Evolutionary conservation across 805 yeast species (phyloP), one percentile per base, ranked within the genome.

Genomic region (Candida insectalens): DNA sequence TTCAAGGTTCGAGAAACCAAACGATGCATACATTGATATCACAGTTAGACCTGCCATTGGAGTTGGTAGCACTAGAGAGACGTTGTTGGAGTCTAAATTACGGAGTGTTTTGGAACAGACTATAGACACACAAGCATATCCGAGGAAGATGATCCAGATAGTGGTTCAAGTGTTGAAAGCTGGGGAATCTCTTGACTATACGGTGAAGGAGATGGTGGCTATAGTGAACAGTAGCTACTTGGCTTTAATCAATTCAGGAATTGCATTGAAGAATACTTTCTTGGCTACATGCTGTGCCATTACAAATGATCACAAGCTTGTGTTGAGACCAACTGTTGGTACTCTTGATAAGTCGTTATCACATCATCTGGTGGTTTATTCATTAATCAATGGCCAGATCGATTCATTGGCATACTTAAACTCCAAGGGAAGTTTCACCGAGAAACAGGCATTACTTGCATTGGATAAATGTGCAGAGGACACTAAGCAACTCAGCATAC

Each of bases 1-100:
- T 51, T 57, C 74, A 10, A 71, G 89, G 45, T 95, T 87, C 50
- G 97, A 89, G 52, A 55, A 77, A 22, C 95, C 96, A 8, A 77
- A 82, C 12, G 63, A 67, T 29, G 79, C 89, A 12, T 76, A 83
- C 13, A 53, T 92, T 13, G 96, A 87, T 53, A 69, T 92, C 6
- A 70, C 74, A 15, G 76, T 88, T 2, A 64, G 87, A 26, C 96
- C 97, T 1, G 74, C 80, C 16, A 60, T 65, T 10, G 97, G 96
- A 1, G 67, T 79, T 2, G 69, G 94, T 5, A 36, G 67, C 51
- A 65, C 89, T 1, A 61, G 94, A 44, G 97, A 92, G 47, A 76
- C 78, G 38, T 58, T 75, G 3, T 45, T 92, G 25, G 95, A 83
- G 48, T 85, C 80, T 45, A 73, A 78, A 39, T 46, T 92, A 13